Evolutionary conservation across 2,329 filamentous ascomycete species (phyloP).

Genomic region (Leptosphaerulina australis): DNA sequence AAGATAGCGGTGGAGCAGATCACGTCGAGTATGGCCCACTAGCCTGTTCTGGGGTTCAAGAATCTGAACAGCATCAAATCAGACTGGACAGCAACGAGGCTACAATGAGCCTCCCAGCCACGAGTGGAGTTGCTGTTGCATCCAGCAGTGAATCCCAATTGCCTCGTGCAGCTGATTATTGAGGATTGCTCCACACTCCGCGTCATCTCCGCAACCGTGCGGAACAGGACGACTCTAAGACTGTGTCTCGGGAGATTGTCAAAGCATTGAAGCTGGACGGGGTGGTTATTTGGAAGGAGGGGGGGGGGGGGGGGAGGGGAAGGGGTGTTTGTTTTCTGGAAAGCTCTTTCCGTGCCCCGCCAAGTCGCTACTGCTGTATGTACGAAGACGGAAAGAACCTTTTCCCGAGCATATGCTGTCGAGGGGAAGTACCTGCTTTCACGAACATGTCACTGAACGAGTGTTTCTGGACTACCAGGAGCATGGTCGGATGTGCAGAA

Average conservation of each 20-base stretch:
- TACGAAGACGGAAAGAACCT: conserved; percentile 2
- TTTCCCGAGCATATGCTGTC: conserved; percentile 11
- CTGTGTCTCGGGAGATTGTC: neutral
- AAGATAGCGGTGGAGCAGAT: conserved; percentile 18
- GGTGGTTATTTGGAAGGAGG: neutral
- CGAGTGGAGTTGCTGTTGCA: conserved; percentile 12
- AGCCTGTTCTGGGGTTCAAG: neutral
- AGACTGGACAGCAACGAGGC: conserved; percentile 5
- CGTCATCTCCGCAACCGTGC: conserved; percentile 6
- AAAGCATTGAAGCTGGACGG: neutral
- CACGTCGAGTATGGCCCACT: conserved; percentile 6
- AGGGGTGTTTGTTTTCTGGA: conserved; percentile 2
- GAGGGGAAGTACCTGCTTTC: neutral
- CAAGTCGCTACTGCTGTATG: neutral
- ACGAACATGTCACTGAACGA: neutral
- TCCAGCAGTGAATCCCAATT: neutral
- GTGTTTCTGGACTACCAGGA: conserved; percentile 1
- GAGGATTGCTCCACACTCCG: conserved; percentile 8
- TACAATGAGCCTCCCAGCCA: conserved; percentile 3
- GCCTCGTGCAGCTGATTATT: conserved; percentile 1
- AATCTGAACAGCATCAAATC: neutral
- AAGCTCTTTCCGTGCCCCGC: too few species aligned
- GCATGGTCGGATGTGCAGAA: conserved; percentile 10
- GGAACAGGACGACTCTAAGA: neutral
- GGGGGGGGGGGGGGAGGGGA: too few species aligned